Base-by-base conservation (phyloP, 805 yeast genomes). In the Lachancea lanzarotensis region DNA sequence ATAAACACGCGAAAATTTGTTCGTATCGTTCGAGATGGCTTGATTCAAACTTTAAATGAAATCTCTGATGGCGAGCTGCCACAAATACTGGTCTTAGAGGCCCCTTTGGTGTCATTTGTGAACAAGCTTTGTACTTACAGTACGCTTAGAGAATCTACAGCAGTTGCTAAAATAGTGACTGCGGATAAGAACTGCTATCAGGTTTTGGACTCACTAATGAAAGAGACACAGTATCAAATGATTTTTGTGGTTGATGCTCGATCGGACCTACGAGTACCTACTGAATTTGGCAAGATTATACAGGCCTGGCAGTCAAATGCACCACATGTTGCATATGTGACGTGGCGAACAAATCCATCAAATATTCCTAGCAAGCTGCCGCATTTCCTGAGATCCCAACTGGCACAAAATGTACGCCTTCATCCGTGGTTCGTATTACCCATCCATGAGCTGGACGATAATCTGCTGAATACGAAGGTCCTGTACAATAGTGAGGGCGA, bases 201-300 rank as follows among this genome's bases (percentile, higher is more conserved):
- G n/a, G 58, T 52, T 22, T 29, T 61, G 2, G 20, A 45, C 2
- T 49, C 49, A 22, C 40, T 60, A 5, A 9, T 47, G 15, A 37
- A 25, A 17, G 38, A 32, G 18, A 30, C 41, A 2, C 38, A 43
- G 13, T 45, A 51, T 44, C 50, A 50, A 12, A 18, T 57, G 10
- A 53, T 62, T 2, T 60, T 60, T 38, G 40, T 61, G 8, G 50
- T 60, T 3, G 65, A 62, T 48, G 52, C 53, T 9, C 47, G 62
- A 43, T 32, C 51, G n/a, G 61, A 58, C 25, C 31, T 61, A 8
- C 46, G 31, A 2, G 13, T 60, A 11, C 56, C 59, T 2, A 12
- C 42, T 11, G 37, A 35, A 8, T 19, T 60, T 12, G 20, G 35
- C 9, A 35, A 40, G 17, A 30, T 48, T 3, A 44, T 46, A 27